Evolutionary conservation across 192 early-diverging fungal species (phyloP).

Genomic region (Coemansia sp.): DNA sequence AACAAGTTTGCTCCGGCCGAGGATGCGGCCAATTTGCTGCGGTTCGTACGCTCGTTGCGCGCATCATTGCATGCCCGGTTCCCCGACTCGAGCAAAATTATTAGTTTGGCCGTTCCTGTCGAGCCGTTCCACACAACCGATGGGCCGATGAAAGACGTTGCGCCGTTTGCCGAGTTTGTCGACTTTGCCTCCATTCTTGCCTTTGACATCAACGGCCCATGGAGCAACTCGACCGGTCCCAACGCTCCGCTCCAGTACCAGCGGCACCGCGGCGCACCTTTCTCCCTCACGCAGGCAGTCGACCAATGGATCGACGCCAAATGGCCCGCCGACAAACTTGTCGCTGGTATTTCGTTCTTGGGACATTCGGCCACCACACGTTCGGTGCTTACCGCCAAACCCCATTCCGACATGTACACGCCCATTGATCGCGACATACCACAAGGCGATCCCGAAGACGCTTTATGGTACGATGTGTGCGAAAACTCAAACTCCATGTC

Average conservation of each 20-base stretch:
- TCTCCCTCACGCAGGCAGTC: slow-evolving; percentile 53
- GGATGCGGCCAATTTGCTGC: slow-evolving; percentile 42
- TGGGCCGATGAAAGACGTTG: slow-evolving; percentile 59
- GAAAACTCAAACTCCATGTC: slow-evolving; percentile 48
- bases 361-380: slow-evolving; percentile 57
- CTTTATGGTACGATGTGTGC: slow-evolving; percentile 52
- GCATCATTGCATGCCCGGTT: slow-evolving; percentile 37
- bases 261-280: slow-evolving; percentile 33
- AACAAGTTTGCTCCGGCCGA: slow-evolving; percentile 52
- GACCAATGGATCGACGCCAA: slow-evolving; percentile 61
- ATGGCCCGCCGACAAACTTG: slow-evolving; percentile 63
- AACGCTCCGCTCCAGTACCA: slow-evolving; percentile 59
- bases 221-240: slow-evolving; percentile 61
- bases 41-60: slow-evolving; percentile 47
- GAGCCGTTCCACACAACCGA: slow-evolving; percentile 59
- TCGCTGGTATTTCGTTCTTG: slow-evolving; percentile 62
- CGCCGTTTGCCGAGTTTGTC: slow-evolving; percentile 61
- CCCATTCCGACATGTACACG: slow-evolving; percentile 44
- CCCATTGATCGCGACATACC: slow-evolving; percentile 47
- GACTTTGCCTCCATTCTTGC: slow-evolving; percentile 69
- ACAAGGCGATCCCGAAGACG: slow-evolving; percentile 58
- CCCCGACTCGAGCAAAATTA: slow-evolving; percentile 48
- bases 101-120: slow-evolving; percentile 65
- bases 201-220: slow-evolving; percentile 66
- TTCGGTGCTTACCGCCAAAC: slow-evolving; percentile 48